These are phyloP conservation scores for Ajuga chamaepitys DNA, from an alignment of 257 asterid species.

Conservation along the genomic window DNA sequence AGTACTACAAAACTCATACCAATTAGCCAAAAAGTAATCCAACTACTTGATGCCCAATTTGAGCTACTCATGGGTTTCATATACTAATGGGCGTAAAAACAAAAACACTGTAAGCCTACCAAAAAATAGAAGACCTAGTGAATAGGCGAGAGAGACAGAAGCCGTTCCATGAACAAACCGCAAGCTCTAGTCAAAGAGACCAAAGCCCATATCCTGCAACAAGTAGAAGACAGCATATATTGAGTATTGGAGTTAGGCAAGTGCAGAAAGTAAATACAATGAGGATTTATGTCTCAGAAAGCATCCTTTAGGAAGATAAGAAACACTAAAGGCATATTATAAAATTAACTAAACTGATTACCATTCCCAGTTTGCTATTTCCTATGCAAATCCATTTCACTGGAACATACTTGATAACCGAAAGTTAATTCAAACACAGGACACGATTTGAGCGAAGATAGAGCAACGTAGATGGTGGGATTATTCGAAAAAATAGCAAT, in stretches of 20 bases:
- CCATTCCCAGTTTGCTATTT: neutral
- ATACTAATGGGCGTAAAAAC: neutral
- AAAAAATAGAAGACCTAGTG: neutral
- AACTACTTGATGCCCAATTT: neutral
- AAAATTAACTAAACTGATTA: neutral
- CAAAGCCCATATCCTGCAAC: conserved; percentile 29
- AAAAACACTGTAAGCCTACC: neutral
- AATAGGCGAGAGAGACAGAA: neutral
- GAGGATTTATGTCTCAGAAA: neutral
- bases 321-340: neutral
- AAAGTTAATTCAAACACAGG: neutral
- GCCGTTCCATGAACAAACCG: neutral
- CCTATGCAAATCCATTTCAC: neutral
- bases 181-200: conserved; percentile 23
- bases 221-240: neutral
- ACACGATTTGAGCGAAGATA: too few species aligned
- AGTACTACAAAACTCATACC: conserved; percentile 2
- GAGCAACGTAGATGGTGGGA: too few species aligned
- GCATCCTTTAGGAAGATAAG: neutral
- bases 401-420: too few species aligned
- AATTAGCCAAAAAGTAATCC: conserved; percentile 1
- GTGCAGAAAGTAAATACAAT: neutral
- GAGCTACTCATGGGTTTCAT: too few species aligned
- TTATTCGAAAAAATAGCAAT: too few species aligned
- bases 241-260: neutral